These are phyloP conservation scores for Porphyra umbilicalis DNA, from an alignment of 31 red algal genomes.

Conservation along the genomic window DNA sequence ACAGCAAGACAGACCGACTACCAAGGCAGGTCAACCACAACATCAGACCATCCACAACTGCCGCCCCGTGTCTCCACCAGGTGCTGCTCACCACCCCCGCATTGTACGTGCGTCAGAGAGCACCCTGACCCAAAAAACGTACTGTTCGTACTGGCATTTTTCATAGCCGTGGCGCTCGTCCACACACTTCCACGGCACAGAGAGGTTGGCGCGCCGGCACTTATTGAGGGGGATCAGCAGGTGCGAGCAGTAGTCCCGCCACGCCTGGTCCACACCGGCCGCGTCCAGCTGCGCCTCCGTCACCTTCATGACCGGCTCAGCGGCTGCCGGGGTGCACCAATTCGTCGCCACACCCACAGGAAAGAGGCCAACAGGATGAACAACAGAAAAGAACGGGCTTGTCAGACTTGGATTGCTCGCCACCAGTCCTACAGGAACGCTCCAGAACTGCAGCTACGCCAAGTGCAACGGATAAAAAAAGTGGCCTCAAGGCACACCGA, in stretches of 20 bases:
- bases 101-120: too few relatives aligned
- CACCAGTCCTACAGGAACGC: too few relatives aligned
- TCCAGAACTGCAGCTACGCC: neutral
- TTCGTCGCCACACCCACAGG: neutral
- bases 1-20: too few relatives aligned
- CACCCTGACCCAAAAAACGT: constrained; percentile 10
- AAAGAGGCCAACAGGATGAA: neutral
- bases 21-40: too few relatives aligned
- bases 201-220: constrained; percentile 64
- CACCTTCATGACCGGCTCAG: neutral
- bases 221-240: constrained; percentile 81
- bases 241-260: constrained; percentile 82
- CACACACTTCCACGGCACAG: constrained; percentile 65
- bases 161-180: constrained; percentile 79
- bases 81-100: too few relatives aligned
- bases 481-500: neutral
- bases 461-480: neutral
- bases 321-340: neutral
- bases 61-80: too few relatives aligned
- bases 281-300: neutral
- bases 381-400: neutral
- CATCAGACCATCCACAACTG: too few relatives aligned
- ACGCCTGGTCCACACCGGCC: constrained; percentile 40
- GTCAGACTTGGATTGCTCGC: too few relatives aligned
- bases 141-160: constrained; percentile 79